phyloP scores from a whole-genome alignment of 441 rosid genomes.

The Pelargonium australe region DNA sequence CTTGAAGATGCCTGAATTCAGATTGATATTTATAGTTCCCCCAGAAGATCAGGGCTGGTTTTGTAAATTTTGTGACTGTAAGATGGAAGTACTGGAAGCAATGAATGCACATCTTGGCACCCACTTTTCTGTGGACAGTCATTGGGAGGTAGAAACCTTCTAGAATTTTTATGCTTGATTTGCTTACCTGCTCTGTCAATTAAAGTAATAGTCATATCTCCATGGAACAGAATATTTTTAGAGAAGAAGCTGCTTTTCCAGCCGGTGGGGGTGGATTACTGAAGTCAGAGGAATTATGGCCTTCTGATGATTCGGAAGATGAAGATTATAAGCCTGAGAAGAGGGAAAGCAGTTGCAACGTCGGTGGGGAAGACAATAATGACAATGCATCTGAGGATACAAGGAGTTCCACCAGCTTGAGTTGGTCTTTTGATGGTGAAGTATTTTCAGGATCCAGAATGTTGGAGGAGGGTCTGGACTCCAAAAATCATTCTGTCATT shows the following conservation, averaged over 20 bases:
- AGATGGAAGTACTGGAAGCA: conserved; percentile 81
- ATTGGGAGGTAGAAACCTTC: conserved; percentile 61
- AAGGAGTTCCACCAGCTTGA: conserved; percentile 62
- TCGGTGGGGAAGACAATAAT: conserved; percentile 42
- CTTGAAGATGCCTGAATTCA: conserved; percentile 20
- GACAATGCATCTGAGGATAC: conserved; percentile 37
- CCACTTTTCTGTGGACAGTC: conserved; percentile 50
- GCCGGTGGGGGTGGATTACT: conserved; percentile 45
- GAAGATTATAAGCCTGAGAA: conserved; percentile 80
- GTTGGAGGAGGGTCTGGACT: conserved; percentile 29
- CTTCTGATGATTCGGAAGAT: conserved; percentile 96
- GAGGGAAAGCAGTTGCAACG: conserved; percentile 40
- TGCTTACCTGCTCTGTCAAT: conserved; percentile 15
- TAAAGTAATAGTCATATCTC: conserved; percentile 14
- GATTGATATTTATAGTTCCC: conserved; percentile 60
- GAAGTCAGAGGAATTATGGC: conserved; percentile 78
- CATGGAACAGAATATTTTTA: conserved; percentile 63
- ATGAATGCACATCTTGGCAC: conserved; percentile 94
- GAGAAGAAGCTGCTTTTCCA: conserved; percentile 65
- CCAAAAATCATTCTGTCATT: conserved; percentile 32
- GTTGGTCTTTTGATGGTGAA: conserved; percentile 73
- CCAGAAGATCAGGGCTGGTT: conserved; percentile 98
- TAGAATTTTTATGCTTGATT: background rate
- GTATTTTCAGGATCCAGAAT: conserved; percentile 41
- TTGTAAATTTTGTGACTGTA: conserved; percentile 82